Evolutionary conservation across 2,329 filamentous ascomycete genomes (phyloP).

Genomic region (Microcyclosporella mali): DNA sequence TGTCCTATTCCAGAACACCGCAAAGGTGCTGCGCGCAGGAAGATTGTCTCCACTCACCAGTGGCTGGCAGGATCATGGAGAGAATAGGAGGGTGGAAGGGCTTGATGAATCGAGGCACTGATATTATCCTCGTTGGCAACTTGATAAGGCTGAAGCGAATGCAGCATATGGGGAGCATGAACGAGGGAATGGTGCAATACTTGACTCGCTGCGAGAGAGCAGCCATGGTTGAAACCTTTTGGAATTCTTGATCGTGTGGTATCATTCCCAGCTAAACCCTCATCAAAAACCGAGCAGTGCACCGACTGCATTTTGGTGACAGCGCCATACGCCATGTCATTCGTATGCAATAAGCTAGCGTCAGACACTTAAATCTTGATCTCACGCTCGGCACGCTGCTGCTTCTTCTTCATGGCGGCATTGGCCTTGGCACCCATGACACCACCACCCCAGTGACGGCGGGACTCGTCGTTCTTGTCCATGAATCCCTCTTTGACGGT

Average conservation of each 20-base stretch:
- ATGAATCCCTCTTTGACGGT: constrained; percentile 97
- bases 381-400: constrained; percentile 86
- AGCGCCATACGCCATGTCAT: constrained; percentile 16
- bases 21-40: too few relatives aligned
- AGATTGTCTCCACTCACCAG: too few relatives aligned
- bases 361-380: constrained; percentile 78
- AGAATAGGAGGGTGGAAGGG: too few relatives aligned
- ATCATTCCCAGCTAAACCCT: constrained; percentile 16
- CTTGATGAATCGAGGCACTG: too few relatives aligned
- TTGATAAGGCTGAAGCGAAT: too few relatives aligned
- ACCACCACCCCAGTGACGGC: constrained; percentile 97
- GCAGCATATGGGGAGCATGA: not conserved
- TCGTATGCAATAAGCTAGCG: constrained; percentile 8
- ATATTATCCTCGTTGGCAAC: too few relatives aligned
- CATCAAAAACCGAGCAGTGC: constrained; percentile 16
- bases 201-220: constrained; percentile 17
- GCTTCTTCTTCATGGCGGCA: constrained; percentile 71
- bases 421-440: constrained; percentile 98
- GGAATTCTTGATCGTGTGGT: constrained; percentile 14
- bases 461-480: constrained; percentile 86
- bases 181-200: not conserved
- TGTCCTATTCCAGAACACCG: too few relatives aligned
- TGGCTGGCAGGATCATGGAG: too few relatives aligned
- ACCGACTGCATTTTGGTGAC: constrained; percentile 11
- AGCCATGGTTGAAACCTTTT: constrained; percentile 17